Base-by-base conservation (phyloP, 441 rosid genomes). In the Cnidoscolus chayamansa region DNA sequence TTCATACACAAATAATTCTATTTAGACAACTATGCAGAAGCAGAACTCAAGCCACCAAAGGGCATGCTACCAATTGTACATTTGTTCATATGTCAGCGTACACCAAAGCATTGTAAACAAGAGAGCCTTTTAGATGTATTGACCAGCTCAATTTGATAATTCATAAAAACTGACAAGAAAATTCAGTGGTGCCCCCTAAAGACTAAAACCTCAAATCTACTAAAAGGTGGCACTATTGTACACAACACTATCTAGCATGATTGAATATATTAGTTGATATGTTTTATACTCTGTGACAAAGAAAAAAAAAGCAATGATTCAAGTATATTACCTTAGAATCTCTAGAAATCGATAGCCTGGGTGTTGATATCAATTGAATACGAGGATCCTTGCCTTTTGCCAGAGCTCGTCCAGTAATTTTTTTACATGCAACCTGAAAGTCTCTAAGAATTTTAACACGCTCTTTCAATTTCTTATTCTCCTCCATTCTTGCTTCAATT, bases 401-500 rank as follows among this genome's bases (percentile, higher is more conserved):
- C 53, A 92, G 81, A 62, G 90, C 89, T 73, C 76, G 82, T 68
- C 89, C 92, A 12, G 92, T 86, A 70, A 72, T 73, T 71, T 74
- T 86, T 84, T 84, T 88, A 85, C 98, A 88, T 79, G 86, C 78
- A 79, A 75, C 79, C 83, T 89, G 97, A 77, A 92, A 87, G 71
- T 92, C 91, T 79, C 81, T 85, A 31, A 94, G 83, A 71, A 87
- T 81, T 76, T 84, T 83, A 71, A 90, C 86, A 62, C 90, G 89
- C 61, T 88, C 85, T 85, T 74, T 83, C 86, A 88, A 82, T 81
- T 87, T 85, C 86, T 86, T 86, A 81, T 87, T 92, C 88, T 87
- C 90, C 91, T 86, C 97, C 58, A 92, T 89, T 68, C 88, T 88
- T 63, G 91, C 87, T 80, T 90, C 96, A 79, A 89, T 84, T 60